These are phyloP conservation scores for Cytospora leucostoma DNA, from an alignment of 2,329 filamentous ascomycete genomes.

Conservation along the genomic window DNA sequence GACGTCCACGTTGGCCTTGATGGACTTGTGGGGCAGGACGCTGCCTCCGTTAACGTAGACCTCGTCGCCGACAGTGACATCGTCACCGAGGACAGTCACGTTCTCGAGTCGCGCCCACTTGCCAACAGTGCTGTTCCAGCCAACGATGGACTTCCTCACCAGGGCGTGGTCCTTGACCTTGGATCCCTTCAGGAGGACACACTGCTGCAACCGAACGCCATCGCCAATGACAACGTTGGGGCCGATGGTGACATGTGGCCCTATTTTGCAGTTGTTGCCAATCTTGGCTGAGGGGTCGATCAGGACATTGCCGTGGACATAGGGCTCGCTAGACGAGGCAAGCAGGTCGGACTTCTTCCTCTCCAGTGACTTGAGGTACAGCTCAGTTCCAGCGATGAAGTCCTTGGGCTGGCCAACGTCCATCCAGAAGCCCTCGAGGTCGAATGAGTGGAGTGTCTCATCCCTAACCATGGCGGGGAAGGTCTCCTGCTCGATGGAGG, in stretches of 20 bases:
- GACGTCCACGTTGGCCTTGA: slow-evolving; percentile 94
- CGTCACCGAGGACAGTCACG: slow-evolving; percentile 95
- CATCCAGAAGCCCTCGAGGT: slow-evolving; percentile 99
- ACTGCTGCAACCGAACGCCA: slow-evolving; percentile 90
- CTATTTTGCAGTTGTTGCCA: slow-evolving; percentile 97
- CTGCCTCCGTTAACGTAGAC: slow-evolving; percentile 98
- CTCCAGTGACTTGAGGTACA: slow-evolving; percentile 89
- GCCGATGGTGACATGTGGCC: slow-evolving; percentile 94
- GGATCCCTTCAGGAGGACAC: slow-evolving; percentile 82
- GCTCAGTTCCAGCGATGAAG: slow-evolving; percentile 92
- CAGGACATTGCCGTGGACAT: slow-evolving; percentile 90
- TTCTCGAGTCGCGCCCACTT: slow-evolving; percentile 97
- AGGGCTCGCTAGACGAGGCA: slow-evolving; percentile 71
- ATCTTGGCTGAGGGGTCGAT: slow-evolving; percentile 94
- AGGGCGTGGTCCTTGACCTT: slow-evolving; percentile 99
- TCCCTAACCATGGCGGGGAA: slow-evolving; percentile 93
- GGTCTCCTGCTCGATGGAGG: slow-evolving; percentile 97
- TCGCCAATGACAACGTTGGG: slow-evolving; percentile 91
- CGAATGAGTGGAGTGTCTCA: slow-evolving; percentile 90
- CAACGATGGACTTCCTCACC: slow-evolving; percentile 98
- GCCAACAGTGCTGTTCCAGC: slow-evolving; percentile 96
- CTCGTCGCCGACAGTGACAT: slow-evolving; percentile 96
- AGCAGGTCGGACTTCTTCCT: slow-evolving; percentile 89
- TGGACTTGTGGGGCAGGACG: slow-evolving; percentile 95
- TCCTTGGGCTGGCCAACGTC: slow-evolving; percentile 98